Evolutionary conservation across 192 early-diverging fungal species (phyloP).

Genomic region (Geranomyces michiganensis): DNA sequence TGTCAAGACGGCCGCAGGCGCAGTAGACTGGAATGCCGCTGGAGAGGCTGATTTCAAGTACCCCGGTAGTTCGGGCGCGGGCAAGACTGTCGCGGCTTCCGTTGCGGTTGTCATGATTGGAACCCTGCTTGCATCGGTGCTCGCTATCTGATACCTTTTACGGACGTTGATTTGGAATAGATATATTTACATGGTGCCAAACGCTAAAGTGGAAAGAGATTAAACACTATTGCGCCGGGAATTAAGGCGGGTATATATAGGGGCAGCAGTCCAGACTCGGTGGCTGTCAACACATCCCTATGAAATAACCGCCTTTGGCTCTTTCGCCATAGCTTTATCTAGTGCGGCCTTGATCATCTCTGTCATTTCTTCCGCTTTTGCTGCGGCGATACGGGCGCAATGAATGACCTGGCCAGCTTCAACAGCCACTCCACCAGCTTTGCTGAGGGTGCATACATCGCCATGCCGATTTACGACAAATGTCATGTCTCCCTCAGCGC

Average conservation of each 20-base stretch:
- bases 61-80: no score
- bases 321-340: slow-evolving; percentile 23
- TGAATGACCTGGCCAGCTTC: slow-evolving; percentile 71
- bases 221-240: no score
- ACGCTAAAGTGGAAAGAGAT: no score
- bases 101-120: no score
- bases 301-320: slow-evolving; percentile 31
- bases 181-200: no score
- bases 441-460: slow-evolving; percentile 90
- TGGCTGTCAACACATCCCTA: no score
- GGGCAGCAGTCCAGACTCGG: no score
- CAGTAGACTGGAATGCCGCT: neutral
- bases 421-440: slow-evolving; percentile 87
- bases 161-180: no score
- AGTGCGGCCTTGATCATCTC: slow-evolving; percentile 77
- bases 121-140: no score
- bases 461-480: slow-evolving; percentile 89
- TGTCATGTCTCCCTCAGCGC: slow-evolving; percentile 80
- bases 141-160: no score
- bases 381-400: slow-evolving; percentile 81
- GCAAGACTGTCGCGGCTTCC: no score
- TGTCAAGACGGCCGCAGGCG: neutral
- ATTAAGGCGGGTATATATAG: no score
- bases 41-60: neutral
- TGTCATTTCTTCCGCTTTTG: slow-evolving; percentile 74